Evolutionary conservation across 164 flowering plant species (phyloP).

Genomic region (Cinnamomum micranthum): DNA sequence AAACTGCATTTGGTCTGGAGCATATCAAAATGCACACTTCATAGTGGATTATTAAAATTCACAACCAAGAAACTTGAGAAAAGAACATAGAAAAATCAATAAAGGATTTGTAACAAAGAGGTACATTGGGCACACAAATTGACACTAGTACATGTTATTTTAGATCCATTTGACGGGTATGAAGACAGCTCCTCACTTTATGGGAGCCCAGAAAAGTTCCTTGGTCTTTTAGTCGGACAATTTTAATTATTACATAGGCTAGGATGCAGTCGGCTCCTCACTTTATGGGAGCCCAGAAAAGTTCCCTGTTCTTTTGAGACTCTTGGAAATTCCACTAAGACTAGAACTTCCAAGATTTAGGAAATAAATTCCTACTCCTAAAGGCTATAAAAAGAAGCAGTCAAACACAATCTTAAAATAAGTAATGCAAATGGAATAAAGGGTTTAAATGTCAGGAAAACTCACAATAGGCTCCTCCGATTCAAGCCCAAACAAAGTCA

Average conservation of each 20-base stretch:
- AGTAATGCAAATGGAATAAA: not conserved
- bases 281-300: no score
- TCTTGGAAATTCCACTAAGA: no score
- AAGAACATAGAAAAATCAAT: not conserved
- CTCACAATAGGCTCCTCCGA: constrained; percentile 64
- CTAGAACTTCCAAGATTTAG: no score
- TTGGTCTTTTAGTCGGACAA: not conserved
- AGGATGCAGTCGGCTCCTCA: not conserved
- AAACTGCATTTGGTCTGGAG: not conserved
- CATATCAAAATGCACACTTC: not conserved
- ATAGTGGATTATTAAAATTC: not conserved
- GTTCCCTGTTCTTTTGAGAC: no score
- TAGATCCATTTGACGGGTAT: not conserved
- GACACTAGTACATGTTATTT: not conserved
- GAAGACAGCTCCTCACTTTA: not conserved
- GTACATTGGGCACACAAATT: not conserved
- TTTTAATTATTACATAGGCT: no score
- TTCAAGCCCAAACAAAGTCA: constrained; percentile 80
- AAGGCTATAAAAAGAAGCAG: no score
- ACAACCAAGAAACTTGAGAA: not conserved
- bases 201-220: no score
- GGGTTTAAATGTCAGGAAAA: constrained; percentile 2
- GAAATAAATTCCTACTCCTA: no score
- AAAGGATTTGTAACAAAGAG: not conserved
- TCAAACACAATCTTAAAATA: no score